phyloP scores from a whole-genome alignment of 1,139 yeast species.

The Kazachstania sp. region DNA sequence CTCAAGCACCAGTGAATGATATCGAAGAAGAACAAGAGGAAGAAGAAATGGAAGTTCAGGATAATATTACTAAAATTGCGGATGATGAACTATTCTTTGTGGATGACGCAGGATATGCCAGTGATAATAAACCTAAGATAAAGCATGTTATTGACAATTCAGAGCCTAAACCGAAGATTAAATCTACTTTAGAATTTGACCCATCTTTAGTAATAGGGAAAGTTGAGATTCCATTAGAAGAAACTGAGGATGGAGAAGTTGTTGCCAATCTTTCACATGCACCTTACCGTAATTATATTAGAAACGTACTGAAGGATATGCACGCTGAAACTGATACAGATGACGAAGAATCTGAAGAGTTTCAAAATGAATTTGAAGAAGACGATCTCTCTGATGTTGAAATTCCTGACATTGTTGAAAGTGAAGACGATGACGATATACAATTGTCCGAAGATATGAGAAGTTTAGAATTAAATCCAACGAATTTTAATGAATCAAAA shows the following conservation, averaged over 20 bases:
- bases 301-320: conserved; percentile 19
- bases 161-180: background rate
- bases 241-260: conserved; percentile 23
- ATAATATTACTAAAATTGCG: background rate
- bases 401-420: background rate
- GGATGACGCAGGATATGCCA: conserved; percentile 35
- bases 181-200: conserved; percentile 28
- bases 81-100: conserved; percentile 32
- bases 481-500: background rate
- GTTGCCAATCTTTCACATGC: conserved; percentile 22
- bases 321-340: conserved; percentile 6
- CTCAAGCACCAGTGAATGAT: background rate
- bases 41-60: conserved; percentile 11
- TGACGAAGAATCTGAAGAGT: conserved; percentile 2
- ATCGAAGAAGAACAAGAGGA: too few relatives aligned
- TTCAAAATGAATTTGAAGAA: background rate
- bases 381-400: conserved; percentile 12
- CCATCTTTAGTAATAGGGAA: conserved; percentile 43
- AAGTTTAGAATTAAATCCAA: conserved; percentile 5
- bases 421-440: conserved; percentile 7
- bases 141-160: background rate
- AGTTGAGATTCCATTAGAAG: conserved; percentile 33
- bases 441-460: conserved; percentile 9
- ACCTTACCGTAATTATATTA: conserved; percentile 23
- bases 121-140: background rate